Conservation (phyloP, 345 rosid species). For the Aurinia saxatilis region DNA sequence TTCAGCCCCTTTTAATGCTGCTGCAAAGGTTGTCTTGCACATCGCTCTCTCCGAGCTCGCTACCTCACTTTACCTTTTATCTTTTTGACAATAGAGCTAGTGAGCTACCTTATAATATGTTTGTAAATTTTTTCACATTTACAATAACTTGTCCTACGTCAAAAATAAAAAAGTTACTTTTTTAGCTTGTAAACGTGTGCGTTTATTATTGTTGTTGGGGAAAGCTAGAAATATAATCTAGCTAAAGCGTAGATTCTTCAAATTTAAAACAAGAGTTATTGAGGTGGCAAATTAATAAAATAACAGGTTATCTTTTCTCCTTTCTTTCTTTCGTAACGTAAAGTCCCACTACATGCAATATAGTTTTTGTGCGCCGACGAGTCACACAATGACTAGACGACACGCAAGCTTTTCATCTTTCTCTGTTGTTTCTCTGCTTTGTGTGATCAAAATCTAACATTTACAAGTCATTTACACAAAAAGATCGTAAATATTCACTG, state of each 20-base stretch:
- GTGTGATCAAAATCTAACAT: conserved; percentile 13
- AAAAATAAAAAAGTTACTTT: neutral
- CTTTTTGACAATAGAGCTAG: too few relatives aligned
- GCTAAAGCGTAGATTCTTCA: conserved; percentile 1
- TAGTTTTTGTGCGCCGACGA: conserved; percentile 14
- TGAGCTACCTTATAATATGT: too few relatives aligned
- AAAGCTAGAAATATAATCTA: conserved; percentile 1
- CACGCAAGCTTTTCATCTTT: conserved; percentile 13
- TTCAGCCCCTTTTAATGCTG: too few relatives aligned
- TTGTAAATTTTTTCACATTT: neutral
- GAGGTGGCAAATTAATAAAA: conserved; percentile 5
- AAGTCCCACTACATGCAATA: conserved; percentile 10
- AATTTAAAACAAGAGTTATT: neutral
- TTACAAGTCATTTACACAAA: conserved; percentile 25
- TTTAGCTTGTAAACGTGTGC: neutral
- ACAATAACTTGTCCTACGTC: neutral
- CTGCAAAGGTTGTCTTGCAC: neutral
- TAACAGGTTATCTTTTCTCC: neutral
- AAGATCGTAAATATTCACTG: neutral
- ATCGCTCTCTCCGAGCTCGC: too few relatives aligned
- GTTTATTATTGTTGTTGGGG: neutral
- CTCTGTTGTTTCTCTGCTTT: too few relatives aligned
- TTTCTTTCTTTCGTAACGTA: neutral
- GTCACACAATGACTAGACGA: conserved; percentile 10
- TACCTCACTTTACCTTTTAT: neutral